Base-by-base conservation (phyloP, 345 rosid species). In the Citrus glauca region DNA sequence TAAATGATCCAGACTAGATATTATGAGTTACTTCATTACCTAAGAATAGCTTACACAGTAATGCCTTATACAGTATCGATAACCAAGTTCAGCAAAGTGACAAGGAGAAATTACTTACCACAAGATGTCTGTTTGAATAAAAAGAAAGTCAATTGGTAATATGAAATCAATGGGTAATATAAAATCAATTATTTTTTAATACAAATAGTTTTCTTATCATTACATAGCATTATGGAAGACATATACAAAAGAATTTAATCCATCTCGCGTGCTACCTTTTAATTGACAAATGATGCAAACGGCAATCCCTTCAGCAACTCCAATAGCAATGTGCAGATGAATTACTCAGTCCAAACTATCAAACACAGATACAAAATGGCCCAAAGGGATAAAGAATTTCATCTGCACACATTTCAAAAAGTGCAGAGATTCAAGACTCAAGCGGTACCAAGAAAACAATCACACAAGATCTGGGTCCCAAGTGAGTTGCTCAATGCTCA, bases 401-500 rank as follows among this genome's bases (percentile, higher is more conserved):
- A 4, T 45, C 50, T 45, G 50, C 50, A 45, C 50, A 10, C 50
- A 45, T 45, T 45, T 45, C 50, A 45, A 45, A 45, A 45, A 13
- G 48, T 38, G 19, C 14, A 66, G 59, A 33, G 67, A 57, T 32
- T 4, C 53, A 35, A n/a, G 17, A 72, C 5, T 14, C 7, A 66
- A 55, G 50, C 7, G 55, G 64, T 59, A 16, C 24, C 19, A 45
- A 13, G 6, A 5, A 42, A 16, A 5, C n/a, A 40, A 67, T 82
- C 55, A 85, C 16, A 37, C 75, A 79, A 71, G 75, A 74, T 77
- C 77, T 17, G 85, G 82, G 66, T 85, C 85, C 75, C 74, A 48
- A 71, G 81, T 65, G 10, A 85, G 87, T 62, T 87, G 87, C 65
- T 87, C 82, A 2, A 86, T 60, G 59, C 84, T 87, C 84, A 87